These are phyloP conservation scores for Lotus japonicus DNA, from an alignment of 306 rosid genomes.

Conservation along the genomic window DNA sequence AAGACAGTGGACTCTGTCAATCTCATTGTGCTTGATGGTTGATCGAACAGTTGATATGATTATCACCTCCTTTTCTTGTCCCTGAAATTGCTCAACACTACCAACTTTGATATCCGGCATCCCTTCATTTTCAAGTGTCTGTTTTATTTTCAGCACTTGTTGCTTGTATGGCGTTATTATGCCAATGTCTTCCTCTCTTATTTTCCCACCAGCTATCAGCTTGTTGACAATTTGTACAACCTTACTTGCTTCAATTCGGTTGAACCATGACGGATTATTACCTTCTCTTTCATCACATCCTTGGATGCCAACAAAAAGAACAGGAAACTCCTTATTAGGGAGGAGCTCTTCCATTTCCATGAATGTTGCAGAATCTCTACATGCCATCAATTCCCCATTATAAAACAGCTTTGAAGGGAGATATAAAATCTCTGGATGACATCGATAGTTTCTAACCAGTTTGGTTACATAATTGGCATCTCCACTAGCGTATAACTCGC, in stretches of 20 bases:
- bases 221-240: constrained; percentile 51
- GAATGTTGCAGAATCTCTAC: constrained; percentile 51
- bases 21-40: constrained; percentile 85
- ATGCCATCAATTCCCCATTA: constrained; percentile 63
- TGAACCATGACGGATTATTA: constrained; percentile 97
- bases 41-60: constrained; percentile 93
- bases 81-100: constrained; percentile 95
- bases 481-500: constrained; percentile 39
- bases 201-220: constrained; percentile 38
- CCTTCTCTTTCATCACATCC: constrained; percentile 99
- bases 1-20: constrained; percentile 69
- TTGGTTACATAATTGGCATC: constrained; percentile 61
- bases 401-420: constrained; percentile 82
- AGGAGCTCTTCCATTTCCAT: constrained; percentile 38
- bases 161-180: constrained; percentile 88
- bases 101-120: constrained; percentile 70
- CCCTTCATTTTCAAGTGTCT: constrained; percentile 51
- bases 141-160: constrained; percentile 77
- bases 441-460: constrained; percentile 70
- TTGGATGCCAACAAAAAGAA: constrained; percentile 90
- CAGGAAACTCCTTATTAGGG: constrained; percentile 73
- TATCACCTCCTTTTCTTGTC: constrained; percentile 80
- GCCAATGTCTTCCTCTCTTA: constrained; percentile 68
- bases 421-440: constrained; percentile 72
- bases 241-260: constrained; percentile 84